A percentile compares a stretch with the other conserved stretches of the same genome.
phyloP scores from a whole-genome alignment of 495 filamentous ascomycete genomes.

The Cladorrhinum samala region DNA sequence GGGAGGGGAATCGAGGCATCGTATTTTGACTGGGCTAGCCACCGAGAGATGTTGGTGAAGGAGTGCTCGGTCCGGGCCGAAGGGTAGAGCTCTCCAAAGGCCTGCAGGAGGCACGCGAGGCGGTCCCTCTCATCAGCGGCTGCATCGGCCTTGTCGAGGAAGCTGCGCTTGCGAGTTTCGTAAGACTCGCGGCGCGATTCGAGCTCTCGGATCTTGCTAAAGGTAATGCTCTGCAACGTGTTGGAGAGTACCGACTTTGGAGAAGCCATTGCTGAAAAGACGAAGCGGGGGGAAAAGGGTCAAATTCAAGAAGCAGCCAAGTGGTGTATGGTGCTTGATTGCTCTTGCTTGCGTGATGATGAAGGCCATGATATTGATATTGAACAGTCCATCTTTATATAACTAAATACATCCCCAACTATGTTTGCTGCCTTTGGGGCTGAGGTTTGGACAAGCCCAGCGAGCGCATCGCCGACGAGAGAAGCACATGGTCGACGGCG shows the following conservation, averaged over 20 bases:
- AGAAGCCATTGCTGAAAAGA: slow-evolving; percentile 24
- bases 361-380: neutral
- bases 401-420: no score
- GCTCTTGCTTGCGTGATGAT: no score
- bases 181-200: slow-evolving; percentile 54
- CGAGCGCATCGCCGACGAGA: neutral
- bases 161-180: slow-evolving; percentile 34
- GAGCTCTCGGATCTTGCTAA: slow-evolving; percentile 57
- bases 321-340: neutral
- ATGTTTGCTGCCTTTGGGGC: no score
- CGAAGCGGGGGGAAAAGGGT: neutral
- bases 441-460: neutral
- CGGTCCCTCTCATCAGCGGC: slow-evolving; percentile 27
- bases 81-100: slow-evolving; percentile 33
- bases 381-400: no score
- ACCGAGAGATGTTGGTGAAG: slow-evolving; percentile 29
- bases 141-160: slow-evolving; percentile 27
- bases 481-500: neutral
- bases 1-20: slow-evolving; percentile 30
- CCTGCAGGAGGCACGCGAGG: slow-evolving; percentile 33
- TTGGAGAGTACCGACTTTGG: slow-evolving; percentile 43
- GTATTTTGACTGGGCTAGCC: slow-evolving; percentile 33
- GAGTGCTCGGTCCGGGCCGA: slow-evolving; percentile 14
- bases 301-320: neutral
- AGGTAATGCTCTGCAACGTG: slow-evolving; percentile 59